Conservation (phyloP, 2,329 filamentous ascomycete genomes). For the Pleoardoris graminearum region DNA sequence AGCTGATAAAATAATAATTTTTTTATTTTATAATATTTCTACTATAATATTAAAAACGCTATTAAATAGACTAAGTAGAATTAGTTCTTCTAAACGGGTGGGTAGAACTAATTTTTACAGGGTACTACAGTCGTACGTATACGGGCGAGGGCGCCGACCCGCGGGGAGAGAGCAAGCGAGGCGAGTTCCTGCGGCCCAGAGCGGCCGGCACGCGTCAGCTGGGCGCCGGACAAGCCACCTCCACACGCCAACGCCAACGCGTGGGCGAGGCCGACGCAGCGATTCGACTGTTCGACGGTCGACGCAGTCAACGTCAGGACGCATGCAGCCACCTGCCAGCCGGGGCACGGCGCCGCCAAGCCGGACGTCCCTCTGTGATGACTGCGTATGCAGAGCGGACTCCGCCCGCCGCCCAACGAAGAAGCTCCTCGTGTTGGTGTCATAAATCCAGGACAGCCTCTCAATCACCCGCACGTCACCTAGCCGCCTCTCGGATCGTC, state of each 20-base stretch:
- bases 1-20: too few relatives aligned
- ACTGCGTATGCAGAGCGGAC: background rate
- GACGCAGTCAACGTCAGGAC: background rate
- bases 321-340: background rate
- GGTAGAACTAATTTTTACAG: too few relatives aligned
- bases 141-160: background rate
- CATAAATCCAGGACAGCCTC: background rate
- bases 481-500: background rate
- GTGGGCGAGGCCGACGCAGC: constrained; percentile 16
- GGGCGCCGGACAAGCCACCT: background rate
- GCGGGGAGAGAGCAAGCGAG: background rate
- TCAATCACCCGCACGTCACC: background rate
- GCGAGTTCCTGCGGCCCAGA: background rate
- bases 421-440: background rate
- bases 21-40: too few relatives aligned
- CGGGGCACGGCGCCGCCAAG: background rate
- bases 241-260: constrained; percentile 9
- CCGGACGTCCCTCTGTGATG: background rate
- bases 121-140: too few relatives aligned
- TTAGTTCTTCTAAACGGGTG: too few relatives aligned
- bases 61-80: too few relatives aligned
- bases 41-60: too few relatives aligned
- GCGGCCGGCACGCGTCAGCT: constrained; percentile 10
- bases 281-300: constrained; percentile 11
- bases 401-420: background rate